Evolutionary conservation across 345 rosid genomes (phyloP).

Genomic region (Salix viminalis): DNA sequence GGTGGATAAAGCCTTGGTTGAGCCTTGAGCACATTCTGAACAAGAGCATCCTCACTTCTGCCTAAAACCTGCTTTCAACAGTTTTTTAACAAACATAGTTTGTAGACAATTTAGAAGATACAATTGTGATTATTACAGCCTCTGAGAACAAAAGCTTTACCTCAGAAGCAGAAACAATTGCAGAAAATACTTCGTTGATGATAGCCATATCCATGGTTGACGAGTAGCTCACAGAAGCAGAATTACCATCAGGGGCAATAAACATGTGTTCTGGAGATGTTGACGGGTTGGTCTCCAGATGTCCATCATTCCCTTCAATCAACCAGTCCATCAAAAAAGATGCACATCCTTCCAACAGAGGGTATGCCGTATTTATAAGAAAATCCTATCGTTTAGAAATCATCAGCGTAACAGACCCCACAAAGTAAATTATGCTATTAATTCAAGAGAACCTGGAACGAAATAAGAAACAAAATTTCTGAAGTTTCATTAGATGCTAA

Average conservation of each 20-base stretch:
- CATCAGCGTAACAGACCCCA: background rate
- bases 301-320: slow-evolving; percentile 66
- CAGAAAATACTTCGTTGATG: slow-evolving; percentile 68
- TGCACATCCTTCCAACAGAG: slow-evolving; percentile 82
- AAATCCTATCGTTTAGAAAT: slow-evolving; percentile 46
- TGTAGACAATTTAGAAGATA: background rate
- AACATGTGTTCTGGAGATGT: slow-evolving; percentile 94
- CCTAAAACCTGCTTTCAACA: slow-evolving; percentile 53
- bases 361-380: slow-evolving; percentile 63
- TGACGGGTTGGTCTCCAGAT: slow-evolving; percentile 86
- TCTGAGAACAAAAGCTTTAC: slow-evolving; percentile 28
- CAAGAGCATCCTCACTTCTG: slow-evolving; percentile 43
- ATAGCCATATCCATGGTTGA: slow-evolving; percentile 93
- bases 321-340: slow-evolving; percentile 82
- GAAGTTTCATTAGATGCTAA: background rate
- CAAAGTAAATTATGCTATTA: background rate
- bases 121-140: background rate
- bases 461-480: background rate
- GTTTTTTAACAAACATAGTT: background rate
- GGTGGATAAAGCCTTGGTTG: slow-evolving; percentile 62
- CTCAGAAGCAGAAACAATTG: slow-evolving; percentile 71
- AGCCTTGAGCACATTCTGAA: slow-evolving; percentile 53
- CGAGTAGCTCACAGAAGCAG: slow-evolving; percentile 86
- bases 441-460: background rate
- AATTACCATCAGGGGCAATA: slow-evolving; percentile 66